Base-by-base conservation (phyloP, 2,329 filamentous ascomycete genomes). In the Neonectria neomacrospora region DNA sequence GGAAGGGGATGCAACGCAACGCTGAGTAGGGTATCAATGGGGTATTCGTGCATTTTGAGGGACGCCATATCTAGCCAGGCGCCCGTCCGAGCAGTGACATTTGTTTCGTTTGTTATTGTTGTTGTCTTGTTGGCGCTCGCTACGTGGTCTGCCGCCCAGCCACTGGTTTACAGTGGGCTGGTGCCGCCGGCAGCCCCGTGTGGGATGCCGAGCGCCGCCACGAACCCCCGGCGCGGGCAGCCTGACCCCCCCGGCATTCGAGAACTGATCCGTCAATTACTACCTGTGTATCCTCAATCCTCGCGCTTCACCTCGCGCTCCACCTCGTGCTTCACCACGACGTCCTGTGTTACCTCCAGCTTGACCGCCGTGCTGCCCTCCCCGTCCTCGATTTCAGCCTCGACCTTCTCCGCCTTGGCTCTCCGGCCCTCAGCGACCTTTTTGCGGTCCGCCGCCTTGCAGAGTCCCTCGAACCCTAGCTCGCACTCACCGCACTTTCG, bases 401-500 rank as follows among this genome's bases (percentile, higher is more conserved):
- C 71, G 5, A 74, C 58, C 63, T 67, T 67, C 59, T 79, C 74
- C 44, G 73, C 69, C 56, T 74, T 75, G 34, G 77, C 71, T 77
- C 82, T 89, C 67, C 83, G 83, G 23, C 85, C 86, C 63, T 86
- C 83, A 8, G 79, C 75, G 5, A 90, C 86, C 79, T 91, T 89
- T 54, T 84, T 87, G 74, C 84, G 81, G 65, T 93, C 87, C 28
- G 91, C 91, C 11, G 87, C 86, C 75, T 85, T 88, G 80, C 96
- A 99, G 62, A 98, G 78, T 3, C 92, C 92, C 32, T 83, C 83
- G 20, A 91, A 81, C 1, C 92, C 92, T 52, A 98, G 80, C 67
- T 91, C 91, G 79, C 96, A 99, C 52, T 96, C 90, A 18, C 93
- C 94, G 79, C 96, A 99, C 70, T 86, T 88, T 67, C 90, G 84